Evolutionary conservation across 768 basidiomycete species (phyloP).

Genomic region (Pholiota conissans): DNA sequence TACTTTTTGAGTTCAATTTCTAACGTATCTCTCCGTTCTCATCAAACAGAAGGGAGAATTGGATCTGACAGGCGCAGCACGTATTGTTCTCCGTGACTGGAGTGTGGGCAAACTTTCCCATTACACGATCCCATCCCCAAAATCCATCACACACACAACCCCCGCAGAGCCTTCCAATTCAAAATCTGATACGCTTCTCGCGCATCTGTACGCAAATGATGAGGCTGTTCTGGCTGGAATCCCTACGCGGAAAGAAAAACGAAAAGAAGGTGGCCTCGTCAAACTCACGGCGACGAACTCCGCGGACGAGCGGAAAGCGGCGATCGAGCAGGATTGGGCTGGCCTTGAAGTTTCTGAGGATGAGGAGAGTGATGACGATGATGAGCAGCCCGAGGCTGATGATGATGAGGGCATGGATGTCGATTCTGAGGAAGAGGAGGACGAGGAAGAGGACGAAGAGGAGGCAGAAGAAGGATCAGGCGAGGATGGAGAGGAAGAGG

Average conservation of each 20-base stretch:
- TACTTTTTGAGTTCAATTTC: constrained; percentile 3
- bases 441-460: constrained; percentile 37
- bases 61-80: constrained; percentile 74
- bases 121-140: constrained; percentile 58
- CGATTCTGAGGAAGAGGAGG: constrained; percentile 38
- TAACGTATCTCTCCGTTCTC: constrained; percentile 3
- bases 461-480: constrained; percentile 31
- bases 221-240: constrained; percentile 47
- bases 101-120: constrained; percentile 68
- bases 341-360: constrained; percentile 35
- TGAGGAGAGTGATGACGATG: constrained; percentile 33
- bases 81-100: constrained; percentile 86
- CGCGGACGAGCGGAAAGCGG: constrained; percentile 38
- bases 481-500: constrained; percentile 34
- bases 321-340: constrained; percentile 42
- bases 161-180: neutral
- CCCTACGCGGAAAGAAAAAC: constrained; percentile 64
- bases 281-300: constrained; percentile 37
- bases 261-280: constrained; percentile 61
- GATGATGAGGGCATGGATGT: constrained; percentile 35
- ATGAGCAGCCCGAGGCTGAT: constrained; percentile 25
- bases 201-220: constrained; percentile 45
- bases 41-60: constrained; percentile 60
- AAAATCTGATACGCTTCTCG: constrained; percentile 13
- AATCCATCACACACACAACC: constrained; percentile 4